phyloP scores from a whole-genome alignment of 495 filamentous ascomycete genomes.

The Hypomontagnella submonticulosa region DNA sequence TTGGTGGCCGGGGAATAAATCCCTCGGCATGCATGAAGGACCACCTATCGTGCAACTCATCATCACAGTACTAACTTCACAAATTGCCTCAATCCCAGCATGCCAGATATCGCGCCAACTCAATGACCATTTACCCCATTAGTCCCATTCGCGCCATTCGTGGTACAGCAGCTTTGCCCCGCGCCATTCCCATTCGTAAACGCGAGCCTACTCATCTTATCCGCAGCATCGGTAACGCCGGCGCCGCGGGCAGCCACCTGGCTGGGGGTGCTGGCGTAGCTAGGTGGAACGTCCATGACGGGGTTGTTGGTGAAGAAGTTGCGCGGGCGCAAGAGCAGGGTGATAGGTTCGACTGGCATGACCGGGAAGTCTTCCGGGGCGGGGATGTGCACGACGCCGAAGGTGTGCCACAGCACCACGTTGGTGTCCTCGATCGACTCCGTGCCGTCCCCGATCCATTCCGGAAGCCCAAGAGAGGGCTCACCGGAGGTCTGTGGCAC shows the following conservation, averaged over 20 bases:
- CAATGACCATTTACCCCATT: constrained; percentile 45
- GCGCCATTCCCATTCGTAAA: constrained; percentile 46
- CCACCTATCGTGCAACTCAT: background rate
- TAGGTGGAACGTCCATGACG: constrained; percentile 86
- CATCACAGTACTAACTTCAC: constrained; percentile 1
- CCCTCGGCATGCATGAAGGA: too few species aligned
- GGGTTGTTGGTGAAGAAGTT: constrained; percentile 92
- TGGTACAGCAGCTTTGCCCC: constrained; percentile 48
- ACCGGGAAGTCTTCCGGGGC: constrained; percentile 93
- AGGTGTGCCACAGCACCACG: constrained; percentile 96
- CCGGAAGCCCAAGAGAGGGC: constrained; percentile 78
- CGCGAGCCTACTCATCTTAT: constrained; percentile 59
- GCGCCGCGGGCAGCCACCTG: constrained; percentile 65
- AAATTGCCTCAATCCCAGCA: background rate
- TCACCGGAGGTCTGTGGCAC: constrained; percentile 93
- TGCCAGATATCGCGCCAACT: background rate
- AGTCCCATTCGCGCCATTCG: constrained; percentile 30
- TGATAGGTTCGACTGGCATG: constrained; percentile 95
- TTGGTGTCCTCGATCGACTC: constrained; percentile 84
- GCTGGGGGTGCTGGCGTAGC: constrained; percentile 77
- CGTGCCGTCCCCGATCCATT: constrained; percentile 83
- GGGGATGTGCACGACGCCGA: constrained; percentile 92
- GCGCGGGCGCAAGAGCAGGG: constrained; percentile 80
- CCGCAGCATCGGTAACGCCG: constrained; percentile 59
- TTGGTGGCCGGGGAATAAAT: too few species aligned